Evolutionary conservation across 2,329 filamentous ascomycete species (phyloP), one percentile per base, ranked within the genome.

Genomic region (Ophiosphaerella korrae): DNA sequence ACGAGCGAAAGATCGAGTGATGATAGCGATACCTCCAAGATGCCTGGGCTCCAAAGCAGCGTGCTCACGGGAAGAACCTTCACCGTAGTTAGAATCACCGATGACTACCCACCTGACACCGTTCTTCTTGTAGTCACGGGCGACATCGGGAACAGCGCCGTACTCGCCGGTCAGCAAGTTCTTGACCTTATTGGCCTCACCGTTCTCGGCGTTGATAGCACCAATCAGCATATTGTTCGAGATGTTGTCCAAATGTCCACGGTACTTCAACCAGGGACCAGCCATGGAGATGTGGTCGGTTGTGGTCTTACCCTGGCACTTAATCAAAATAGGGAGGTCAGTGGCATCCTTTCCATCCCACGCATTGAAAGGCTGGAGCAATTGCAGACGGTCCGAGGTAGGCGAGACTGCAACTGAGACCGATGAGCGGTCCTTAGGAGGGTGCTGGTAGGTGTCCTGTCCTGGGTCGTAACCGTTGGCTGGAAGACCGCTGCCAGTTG

Each of bases 151-250:
- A 50, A 99, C 94, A 54, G 90, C 89, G 72, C 88, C 92, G 75
- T 85, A 93, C 64, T 92, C 86, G 68, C 88, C 90, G 58, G 82
- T 96, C 70, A 89, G 87, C 78, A 84, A 80, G 86, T 99, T 97
- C 84, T 90, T 88, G 77, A 99, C 82, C 84, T 95, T 96, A 87
- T 99, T 99, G 70, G 92, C 92, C 83, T 97, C 91, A 54, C 88
- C 91, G 79, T 97, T 99, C 72, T 89, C 92, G 70, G 88, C 87
- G 81, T 97, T 99, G 80, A 92, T 90, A 71, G 94, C 94, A 81
- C 93, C 93, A 68, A 97, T 97, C 76, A 97, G 80, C 91, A 97
- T 96, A 85, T 97, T 97, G 87, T 97, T 97, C 74, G 92, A 97
- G 81, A 97, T 97, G 85, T 97, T 97, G 86, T 97, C 93, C 71